Percentiles rank a stretch among this genome's conserved stretches.
These are phyloP conservation scores for Coemansia sp. DNA, from an alignment of 192 early-diverging fungal genomes.

Conservation along the genomic window DNA sequence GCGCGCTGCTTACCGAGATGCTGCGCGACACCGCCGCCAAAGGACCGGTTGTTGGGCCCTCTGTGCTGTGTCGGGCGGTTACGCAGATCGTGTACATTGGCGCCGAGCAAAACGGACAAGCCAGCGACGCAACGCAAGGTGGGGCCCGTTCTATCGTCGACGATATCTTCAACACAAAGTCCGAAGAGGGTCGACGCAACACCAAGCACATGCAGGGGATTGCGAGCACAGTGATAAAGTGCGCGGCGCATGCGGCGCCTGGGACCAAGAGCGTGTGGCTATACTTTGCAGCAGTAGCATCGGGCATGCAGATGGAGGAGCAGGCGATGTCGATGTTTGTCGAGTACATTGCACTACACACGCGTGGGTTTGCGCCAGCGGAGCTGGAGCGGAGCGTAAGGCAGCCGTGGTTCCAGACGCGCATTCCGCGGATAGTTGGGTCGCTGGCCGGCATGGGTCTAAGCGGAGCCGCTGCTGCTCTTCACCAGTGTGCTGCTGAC, in stretches of 20 bases:
- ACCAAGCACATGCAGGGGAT: slow-evolving; percentile 20
- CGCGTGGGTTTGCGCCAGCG: slow-evolving; percentile 12
- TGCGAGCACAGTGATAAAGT: slow-evolving; percentile 11
- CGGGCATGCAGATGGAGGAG: slow-evolving; percentile 2
- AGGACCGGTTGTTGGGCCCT: background rate
- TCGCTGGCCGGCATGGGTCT: slow-evolving; percentile 16
- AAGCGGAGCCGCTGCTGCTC: slow-evolving; percentile 35
- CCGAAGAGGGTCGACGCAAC: slow-evolving; percentile 21
- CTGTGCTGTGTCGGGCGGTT: slow-evolving; percentile 5
- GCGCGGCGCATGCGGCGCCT: slow-evolving; percentile 9
- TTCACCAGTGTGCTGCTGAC: slow-evolving; percentile 25
- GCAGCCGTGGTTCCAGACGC: slow-evolving; percentile 31
- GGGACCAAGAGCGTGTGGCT: slow-evolving; percentile 24
- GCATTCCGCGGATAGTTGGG: slow-evolving; percentile 9
- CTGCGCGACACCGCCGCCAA: slow-evolving; percentile 2
- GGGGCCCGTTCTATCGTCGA: slow-evolving; percentile 2
- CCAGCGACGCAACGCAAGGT: background rate
- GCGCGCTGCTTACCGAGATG: slow-evolving; percentile 22
- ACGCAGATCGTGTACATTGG: slow-evolving; percentile 6
- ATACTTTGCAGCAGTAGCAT: slow-evolving; percentile 20
- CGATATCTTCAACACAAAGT: slow-evolving; percentile 1
- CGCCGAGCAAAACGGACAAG: background rate
- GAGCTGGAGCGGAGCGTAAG: slow-evolving; percentile 9
- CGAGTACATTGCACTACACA: slow-evolving; percentile 20
- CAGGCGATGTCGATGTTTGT: slow-evolving; percentile 21